These are phyloP conservation scores for Clathrospora elynae DNA, from an alignment of 2,329 filamentous ascomycete genomes.

Conservation along the genomic window DNA sequence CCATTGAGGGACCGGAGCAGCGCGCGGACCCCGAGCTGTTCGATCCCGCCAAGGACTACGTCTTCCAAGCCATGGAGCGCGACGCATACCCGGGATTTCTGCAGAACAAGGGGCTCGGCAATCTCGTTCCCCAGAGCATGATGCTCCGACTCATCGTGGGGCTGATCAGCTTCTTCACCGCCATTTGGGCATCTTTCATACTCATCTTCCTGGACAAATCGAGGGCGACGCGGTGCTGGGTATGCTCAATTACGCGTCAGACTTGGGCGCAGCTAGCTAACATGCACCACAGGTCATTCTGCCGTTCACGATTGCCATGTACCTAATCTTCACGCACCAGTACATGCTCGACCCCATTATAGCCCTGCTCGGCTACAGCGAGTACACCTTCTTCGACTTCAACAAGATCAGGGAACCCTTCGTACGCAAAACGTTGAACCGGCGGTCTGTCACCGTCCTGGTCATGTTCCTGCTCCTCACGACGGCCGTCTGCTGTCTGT, in stretches of 20 bases:
- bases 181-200: conserved; percentile 91
- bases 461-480: conserved; percentile 76
- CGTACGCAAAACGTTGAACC: conserved; percentile 81
- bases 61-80: conserved; percentile 99
- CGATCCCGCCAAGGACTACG: conserved; percentile 96
- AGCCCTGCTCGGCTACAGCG: conserved; percentile 86
- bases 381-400: conserved; percentile 96
- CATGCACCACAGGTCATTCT: conserved; percentile 68
- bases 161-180: conserved; percentile 84
- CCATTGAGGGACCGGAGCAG: conserved; percentile 82
- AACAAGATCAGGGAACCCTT: conserved; percentile 87
- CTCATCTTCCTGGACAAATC: conserved; percentile 87
- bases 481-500: conserved; percentile 82
- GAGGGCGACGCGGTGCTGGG: conserved; percentile 79
- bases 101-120: conserved; percentile 91
- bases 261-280: neutral
- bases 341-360: conserved; percentile 93
- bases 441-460: conserved; percentile 81
- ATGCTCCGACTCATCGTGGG: conserved; percentile 85
- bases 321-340: conserved; percentile 76
- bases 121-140: conserved; percentile 88
- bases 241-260: conserved; percentile 54
- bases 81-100: conserved; percentile 99
- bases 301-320: conserved; percentile 89
- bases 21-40: conserved; percentile 97